Evolutionary conservation across 2,329 filamentous ascomycete species (phyloP), one percentile per base, ranked within the genome.

Genomic region (Trichothecium roseum): DNA sequence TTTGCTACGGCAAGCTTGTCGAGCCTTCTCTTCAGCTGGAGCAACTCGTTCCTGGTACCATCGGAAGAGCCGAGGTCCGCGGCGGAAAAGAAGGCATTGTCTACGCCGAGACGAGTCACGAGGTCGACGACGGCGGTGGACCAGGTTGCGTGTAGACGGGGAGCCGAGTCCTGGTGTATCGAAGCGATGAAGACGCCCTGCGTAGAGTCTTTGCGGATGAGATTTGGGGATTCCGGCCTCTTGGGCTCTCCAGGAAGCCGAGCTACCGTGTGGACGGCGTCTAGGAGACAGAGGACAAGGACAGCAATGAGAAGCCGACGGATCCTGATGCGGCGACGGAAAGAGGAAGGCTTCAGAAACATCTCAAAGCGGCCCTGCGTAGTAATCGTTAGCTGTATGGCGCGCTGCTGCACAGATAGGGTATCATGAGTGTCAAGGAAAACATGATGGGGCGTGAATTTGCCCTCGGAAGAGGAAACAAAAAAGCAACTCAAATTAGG

Each of bases 51-150:
- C 53, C 84, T 84, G 14, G 73, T 82, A 39, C 77, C 63, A 50
- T 85, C 81, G 60, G 69, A 77, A 49, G 75, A 81, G 5, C 80
- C 80, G 45, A 74, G 80, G 53, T 85, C 81, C 39, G 73, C 69
- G 20, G 84, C 67, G 40, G 72, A 76, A 28, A 86, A 68, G 49
- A 71, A 84, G 2, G 84, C 71, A 49, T 84, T 83, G 3, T 74
- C 63, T 0, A 68, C 56, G 0, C 80, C 80, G 4, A 84, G 57
- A 5, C 62, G 58, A 31, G 67, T 58, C 45, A 78, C 69, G 15
- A 82, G 69, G 24, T 71, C 74, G 38, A 85, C 64, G 50, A 71
- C 80, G 4, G 82, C 69, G 48, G 64, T 55, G 42, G 68, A 76
- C 80, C 81, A 85, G 45, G 78, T 68, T 4, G 61, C 60, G 7